Base-by-base conservation (phyloP, 164 flowering plant genomes). In the Cinnamomum chago region DNA sequence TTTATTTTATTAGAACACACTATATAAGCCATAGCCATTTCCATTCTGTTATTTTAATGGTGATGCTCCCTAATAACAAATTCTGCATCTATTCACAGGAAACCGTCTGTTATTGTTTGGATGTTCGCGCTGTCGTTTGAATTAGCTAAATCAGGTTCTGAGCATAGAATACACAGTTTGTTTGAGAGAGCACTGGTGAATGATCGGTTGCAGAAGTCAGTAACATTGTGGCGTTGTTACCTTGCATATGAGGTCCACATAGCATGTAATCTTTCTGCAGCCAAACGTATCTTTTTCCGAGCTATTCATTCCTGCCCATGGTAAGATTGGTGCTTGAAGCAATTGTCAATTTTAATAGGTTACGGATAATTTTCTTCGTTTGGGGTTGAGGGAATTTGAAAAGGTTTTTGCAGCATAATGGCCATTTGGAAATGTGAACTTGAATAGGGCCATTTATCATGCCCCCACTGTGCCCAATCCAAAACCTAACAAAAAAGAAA, bases 301-400 rank as follows among this genome's bases (percentile, higher is more conserved):
- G 99, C 99, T 50, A 89, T 95, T 69, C 95, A 95, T 83, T 89
- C 98, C 65, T 95, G 99, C 78, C 98, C 99, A 55, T 90, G 99
- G 99, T 95, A 88, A 84, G 85, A 65, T 33, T 67, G 33, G 20
- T 14, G 13, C 20, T 30, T 28, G 40, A 14, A 67, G 47, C 70
- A 67, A 14, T 33, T 67, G 9, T 28, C n/a, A 28, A 67, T 67
- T 17, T 28, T 5, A 28, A 2, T 27, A 28, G 70, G 50, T 27
- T 27, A 14, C 40, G 58, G 20, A 55, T 67, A 55, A 71, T 12
- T 28, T 71, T 17, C 1, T 58, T 68, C 27, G 0, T 27, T 67
- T 20, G 30, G 30, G 28, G 50, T 50, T n/a, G 14, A 4, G 67
- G 23, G 67, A 20, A 64, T 17, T n/a, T 33, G 35, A 33, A 58